Evolutionary conservation across 2,329 filamentous ascomycete genomes (phyloP).

Genomic region (Venturiaceae sp.): DNA sequence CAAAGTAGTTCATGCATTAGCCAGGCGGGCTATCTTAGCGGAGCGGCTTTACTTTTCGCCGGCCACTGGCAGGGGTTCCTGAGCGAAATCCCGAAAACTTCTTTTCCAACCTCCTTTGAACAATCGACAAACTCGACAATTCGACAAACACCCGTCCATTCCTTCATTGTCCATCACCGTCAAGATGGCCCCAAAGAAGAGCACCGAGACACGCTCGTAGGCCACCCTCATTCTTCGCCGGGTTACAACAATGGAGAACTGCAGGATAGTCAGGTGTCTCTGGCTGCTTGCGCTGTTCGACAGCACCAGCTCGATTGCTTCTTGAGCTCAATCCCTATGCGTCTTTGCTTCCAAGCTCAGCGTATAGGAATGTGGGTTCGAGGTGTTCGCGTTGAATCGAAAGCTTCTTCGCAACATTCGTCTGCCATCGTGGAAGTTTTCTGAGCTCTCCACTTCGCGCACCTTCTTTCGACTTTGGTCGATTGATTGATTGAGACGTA

Average conservation of each 20-base stretch:
- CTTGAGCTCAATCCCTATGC: conserved; percentile 48
- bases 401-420: conserved; percentile 67
- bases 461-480: not conserved
- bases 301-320: conserved; percentile 73
- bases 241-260: conserved; percentile 34
- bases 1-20: too few relatives aligned
- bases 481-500: not conserved
- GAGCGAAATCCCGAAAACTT: too few relatives aligned
- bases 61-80: too few relatives aligned
- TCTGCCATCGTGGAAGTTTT: conserved; percentile 40
- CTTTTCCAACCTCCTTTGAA: not conserved
- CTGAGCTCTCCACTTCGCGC: not conserved
- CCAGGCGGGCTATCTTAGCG: too few relatives aligned
- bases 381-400: conserved; percentile 74
- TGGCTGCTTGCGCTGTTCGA: conserved; percentile 55
- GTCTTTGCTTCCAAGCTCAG: conserved; percentile 34
- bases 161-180: not conserved
- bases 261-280: conserved; percentile 59
- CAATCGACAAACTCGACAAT: not conserved
- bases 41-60: too few relatives aligned
- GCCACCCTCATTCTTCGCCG: not conserved
- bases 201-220: conserved; percentile 3
- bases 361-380: conserved; percentile 51
- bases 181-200: conserved; percentile 6
- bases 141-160: not conserved